Evolutionary conservation across 441 rosid species (phyloP), one percentile per base, ranked within the genome.

Genomic region (Pelargonium citronellum): DNA sequence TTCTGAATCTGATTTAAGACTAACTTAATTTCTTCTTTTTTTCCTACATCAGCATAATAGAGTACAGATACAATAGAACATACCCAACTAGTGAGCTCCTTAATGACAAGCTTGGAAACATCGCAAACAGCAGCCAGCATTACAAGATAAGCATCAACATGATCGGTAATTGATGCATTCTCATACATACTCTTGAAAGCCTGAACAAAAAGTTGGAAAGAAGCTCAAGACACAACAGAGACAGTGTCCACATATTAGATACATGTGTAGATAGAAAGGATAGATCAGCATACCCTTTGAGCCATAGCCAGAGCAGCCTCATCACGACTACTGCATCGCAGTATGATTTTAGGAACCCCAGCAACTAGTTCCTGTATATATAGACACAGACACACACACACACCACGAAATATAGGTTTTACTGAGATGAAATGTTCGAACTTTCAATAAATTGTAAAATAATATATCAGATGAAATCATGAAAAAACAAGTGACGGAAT

Each of bases 41-140:
- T 58, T 9, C 20, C n/a, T 60, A 20, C 37, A 60, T n/a, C 37
- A 60, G 15, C 8, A 10, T 22, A 60, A 60, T 30, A 60, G 15
- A 60, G 37, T 60, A 60, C n/a, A 60, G 24, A 34, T 67, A 24
- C 11, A 70, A 43, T 22, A 65, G 63, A 69, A 46, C 91, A 75
- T 92, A 95, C 99, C 99, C 98, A 92, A 71, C 94, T 87, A 65
- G 98, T 95, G 73, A 95, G 96, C 87, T 92, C 96, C 82, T 91
- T 95, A 17, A 91, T 91, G 8, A 90, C 95, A 70, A 87, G 95
- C 86, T 91, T 92, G 89, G 94, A 91, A 69, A 95, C 96, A 83
- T 92, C 99, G 77, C 97, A 93, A 79, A 95, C 83, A 62, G 95
- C 95, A 67, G 87, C 92, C 74, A 95, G 86, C 78, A 95, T 88